Base-by-base conservation (phyloP, 495 filamentous ascomycete species). In the Xylaria castorea region DNA sequence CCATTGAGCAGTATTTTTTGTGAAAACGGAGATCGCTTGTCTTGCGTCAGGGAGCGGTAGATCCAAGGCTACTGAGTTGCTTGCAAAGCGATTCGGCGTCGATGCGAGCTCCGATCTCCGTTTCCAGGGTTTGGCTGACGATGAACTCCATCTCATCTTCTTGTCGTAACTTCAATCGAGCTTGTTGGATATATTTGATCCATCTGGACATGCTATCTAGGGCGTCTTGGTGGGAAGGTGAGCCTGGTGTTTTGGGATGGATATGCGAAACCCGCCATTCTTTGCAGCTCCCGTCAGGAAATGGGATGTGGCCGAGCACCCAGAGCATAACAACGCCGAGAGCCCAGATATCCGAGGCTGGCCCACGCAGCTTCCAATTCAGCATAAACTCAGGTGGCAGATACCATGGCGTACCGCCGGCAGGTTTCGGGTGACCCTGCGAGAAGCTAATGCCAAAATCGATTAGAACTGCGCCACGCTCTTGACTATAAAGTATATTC, bases 331-430 rank as follows among this genome's bases (percentile, higher is more conserved):
- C 32, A 2, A 70, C 16, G 0, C 67, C 67, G 2, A 70, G 38
- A 1, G 67, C 67, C 67, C 67, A 70, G 14, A 70, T 25, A 25
- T 70, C 67, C 7, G 67, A 25, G 16, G 32, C 6, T 7, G 53
- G 12, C 4, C 30, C 40, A 25, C 48, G 30, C 9, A 70, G 5
- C 5, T 8, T 8, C 40, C 65, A 46, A n/a, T 48, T 6, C 25
- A 1, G 0, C 22, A 46, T 32, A 16, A 25, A 61, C 8, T 70
- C 67, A 2, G 67, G 67, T 9, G 67, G 25, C 18, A 70, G n/a
- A 34, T 70, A 70, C 51, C 51, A 70, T 0, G 67, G 53, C 8
- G 67, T 48, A 12, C 67, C 67, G 32, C 32, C 48, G 6, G 2
- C 1, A 58, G 18, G 3, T 1, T 4, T 14, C 7, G 30, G 18